Percentiles rank a stretch among this genome's conserved stretches.
Conservation (phyloP, 352 stramenopile genomes). For the Blastocystis sp. region DNA sequence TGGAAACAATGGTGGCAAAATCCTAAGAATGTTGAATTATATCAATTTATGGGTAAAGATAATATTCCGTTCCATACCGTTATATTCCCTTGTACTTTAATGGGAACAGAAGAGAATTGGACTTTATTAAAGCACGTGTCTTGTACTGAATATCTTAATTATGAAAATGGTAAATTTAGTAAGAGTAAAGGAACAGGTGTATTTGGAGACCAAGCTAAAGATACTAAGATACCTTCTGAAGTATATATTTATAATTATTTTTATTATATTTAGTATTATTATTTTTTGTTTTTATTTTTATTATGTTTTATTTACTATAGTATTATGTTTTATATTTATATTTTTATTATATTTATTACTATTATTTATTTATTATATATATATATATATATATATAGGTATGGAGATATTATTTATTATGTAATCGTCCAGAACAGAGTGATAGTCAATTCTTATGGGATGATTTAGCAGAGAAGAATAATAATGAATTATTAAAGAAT, state of each 20-base stretch:
- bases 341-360: no score
- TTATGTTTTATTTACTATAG: no score
- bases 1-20: constrained; percentile 43
- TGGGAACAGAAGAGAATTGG: constrained; percentile 70
- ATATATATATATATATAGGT: no score
- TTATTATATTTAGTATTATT: constrained; percentile 41
- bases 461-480: constrained; percentile 39
- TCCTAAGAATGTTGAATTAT: constrained; percentile 35
- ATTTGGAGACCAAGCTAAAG: constrained; percentile 39
- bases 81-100: constrained; percentile 98
- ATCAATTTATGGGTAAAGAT: constrained; percentile 93
- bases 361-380: no score
- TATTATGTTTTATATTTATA: no score
- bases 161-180: constrained; percentile 40
- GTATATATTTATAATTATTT: no score
- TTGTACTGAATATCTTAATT: constrained; percentile 41
- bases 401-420: constrained; percentile 40
- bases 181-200: constrained; percentile 37
- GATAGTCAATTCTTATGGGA: constrained; percentile 39
- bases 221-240: constrained; percentile 38
- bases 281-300: no score
- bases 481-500: constrained; percentile 41
- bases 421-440: constrained; percentile 34
- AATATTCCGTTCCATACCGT: constrained; percentile 99
- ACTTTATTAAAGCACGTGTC: constrained; percentile 36